phyloP scores from a whole-genome alignment of 2,329 filamentous ascomycete genomes.

The Penicillium sp. region DNA sequence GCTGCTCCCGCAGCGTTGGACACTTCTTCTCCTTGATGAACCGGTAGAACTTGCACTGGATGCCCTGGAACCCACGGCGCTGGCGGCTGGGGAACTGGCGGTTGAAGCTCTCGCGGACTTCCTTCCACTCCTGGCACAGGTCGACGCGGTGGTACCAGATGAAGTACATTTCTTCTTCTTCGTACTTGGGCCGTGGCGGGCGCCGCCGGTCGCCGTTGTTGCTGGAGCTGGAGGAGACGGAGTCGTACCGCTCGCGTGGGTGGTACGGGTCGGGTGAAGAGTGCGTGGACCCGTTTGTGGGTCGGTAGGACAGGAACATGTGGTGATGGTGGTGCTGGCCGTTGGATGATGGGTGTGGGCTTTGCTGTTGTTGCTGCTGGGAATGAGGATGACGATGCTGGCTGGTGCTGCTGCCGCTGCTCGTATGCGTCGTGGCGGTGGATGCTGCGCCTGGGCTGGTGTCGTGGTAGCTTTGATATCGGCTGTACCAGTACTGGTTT shows the following conservation, averaged over 20 bases:
- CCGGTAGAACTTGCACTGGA: conserved; percentile 56
- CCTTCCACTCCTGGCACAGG: conserved; percentile 49
- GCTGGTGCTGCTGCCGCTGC: conserved; percentile 16
- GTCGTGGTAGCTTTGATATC: conserved; percentile 27
- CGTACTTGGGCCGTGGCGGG: conserved; percentile 49
- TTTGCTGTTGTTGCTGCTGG: neutral
- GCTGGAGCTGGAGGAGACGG: conserved; percentile 45
- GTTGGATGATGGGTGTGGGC: neutral
- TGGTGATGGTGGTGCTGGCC: conserved; percentile 30
- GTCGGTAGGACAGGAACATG: conserved; percentile 31
- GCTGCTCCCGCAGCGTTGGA: conserved; percentile 48
- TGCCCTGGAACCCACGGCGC: conserved; percentile 46
- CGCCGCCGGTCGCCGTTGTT: conserved; percentile 41
- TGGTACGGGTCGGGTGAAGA: conserved; percentile 41
- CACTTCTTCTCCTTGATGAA: conserved; percentile 49
- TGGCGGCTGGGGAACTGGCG: conserved; percentile 46
- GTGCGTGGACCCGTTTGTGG: conserved; percentile 28
- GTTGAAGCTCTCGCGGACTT: conserved; percentile 48
- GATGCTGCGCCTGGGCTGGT: conserved; percentile 21
- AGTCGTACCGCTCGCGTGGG: conserved; percentile 43
- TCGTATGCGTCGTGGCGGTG: conserved; percentile 20
- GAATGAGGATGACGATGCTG: conserved; percentile 1
- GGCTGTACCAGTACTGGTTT: conserved; percentile 30
- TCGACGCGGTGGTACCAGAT: conserved; percentile 55
- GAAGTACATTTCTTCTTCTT: conserved; percentile 51